Conservation (phyloP, 2,329 filamentous ascomycete species). For the Periconia macrospinosa region DNA sequence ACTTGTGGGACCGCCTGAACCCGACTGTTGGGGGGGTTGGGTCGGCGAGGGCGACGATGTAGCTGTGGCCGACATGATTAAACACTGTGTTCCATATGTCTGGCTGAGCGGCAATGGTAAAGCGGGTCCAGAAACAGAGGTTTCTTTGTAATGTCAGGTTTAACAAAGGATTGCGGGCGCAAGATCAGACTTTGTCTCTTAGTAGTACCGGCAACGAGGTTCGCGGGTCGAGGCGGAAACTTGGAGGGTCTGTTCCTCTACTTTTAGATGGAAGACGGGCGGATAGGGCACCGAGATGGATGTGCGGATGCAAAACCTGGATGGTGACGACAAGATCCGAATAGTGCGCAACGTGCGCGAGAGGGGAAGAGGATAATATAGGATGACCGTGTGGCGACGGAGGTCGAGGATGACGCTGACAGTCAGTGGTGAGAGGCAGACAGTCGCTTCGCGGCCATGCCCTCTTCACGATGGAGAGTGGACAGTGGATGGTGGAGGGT, state of each 20-base stretch:
- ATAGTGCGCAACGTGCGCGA: background rate
- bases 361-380: background rate
- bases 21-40: conserved; percentile 2
- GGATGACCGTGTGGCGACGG: too few relatives aligned
- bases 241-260: background rate
- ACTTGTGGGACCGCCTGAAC: conserved; percentile 58
- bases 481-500: conserved; percentile 10
- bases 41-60: conserved; percentile 14
- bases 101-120: conserved; percentile 1
- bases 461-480: conserved; percentile 5
- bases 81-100: conserved; percentile 18
- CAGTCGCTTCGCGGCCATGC: background rate
- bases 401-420: background rate
- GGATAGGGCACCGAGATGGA: background rate
- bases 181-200: conserved; percentile 12
- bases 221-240: background rate
- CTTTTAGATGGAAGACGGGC: background rate
- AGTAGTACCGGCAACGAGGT: conserved; percentile 7
- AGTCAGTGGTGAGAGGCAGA: background rate
- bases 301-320: background rate
- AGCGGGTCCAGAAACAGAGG: conserved; percentile 2
- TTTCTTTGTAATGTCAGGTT: background rate
- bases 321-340: background rate
- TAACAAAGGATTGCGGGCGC: conserved; percentile 7
- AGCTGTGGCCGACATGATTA: conserved; percentile 28